phyloP scores from a whole-genome alignment of 495 filamentous ascomycete species.

The Penicillium manginii region DNA sequence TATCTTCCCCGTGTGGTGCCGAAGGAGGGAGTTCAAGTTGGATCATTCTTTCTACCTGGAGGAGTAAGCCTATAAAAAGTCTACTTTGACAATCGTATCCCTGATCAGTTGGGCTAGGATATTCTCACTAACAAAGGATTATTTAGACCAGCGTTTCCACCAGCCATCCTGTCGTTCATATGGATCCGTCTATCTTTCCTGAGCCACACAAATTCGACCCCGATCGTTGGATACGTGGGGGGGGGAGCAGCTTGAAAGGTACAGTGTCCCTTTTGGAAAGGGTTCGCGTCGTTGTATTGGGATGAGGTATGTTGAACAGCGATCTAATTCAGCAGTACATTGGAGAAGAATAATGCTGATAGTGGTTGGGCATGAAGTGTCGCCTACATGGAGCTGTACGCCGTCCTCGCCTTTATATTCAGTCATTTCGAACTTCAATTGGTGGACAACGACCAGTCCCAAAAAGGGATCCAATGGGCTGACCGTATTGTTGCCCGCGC shows the following conservation, averaged over 20 bases:
- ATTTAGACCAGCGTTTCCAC: not conserved
- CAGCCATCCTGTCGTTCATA: not conserved
- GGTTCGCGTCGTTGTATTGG: constrained; percentile 4
- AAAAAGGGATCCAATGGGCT: no score
- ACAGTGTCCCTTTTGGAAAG: not conserved
- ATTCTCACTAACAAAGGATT: no score
- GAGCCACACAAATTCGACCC: constrained; percentile 2
- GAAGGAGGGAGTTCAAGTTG: not conserved
- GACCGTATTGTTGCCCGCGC: no score
- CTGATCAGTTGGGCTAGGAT: no score
- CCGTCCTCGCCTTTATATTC: no score
- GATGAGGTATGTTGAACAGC: not conserved
- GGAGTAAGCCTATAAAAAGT: not conserved
- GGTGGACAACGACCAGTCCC: no score
- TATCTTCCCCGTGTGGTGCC: not conserved
- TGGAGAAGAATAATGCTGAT: no score
- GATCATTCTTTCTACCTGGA: not conserved
- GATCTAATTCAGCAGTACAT: no score
- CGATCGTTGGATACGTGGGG: constrained; percentile 2
- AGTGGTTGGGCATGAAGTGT: no score
- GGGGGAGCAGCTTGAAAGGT: not conserved
- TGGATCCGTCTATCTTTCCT: not conserved
- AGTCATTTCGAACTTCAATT: no score
- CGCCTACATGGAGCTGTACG: no score
- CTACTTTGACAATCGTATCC: no score